Conservation (phyloP, 148 eudicot genomes). For the Polygonum aviculare region DNA sequence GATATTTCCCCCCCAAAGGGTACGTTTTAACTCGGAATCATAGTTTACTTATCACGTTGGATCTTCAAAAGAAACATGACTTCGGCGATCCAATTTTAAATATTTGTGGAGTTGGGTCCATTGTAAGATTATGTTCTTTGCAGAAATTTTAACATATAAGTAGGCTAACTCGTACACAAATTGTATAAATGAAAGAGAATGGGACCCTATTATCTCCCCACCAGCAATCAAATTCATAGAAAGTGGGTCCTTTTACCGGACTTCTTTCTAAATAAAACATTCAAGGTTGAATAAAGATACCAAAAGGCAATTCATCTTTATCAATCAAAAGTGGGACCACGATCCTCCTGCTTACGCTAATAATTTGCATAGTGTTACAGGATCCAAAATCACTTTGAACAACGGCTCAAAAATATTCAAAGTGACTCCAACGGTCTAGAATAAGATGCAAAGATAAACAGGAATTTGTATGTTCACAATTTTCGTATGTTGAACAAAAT, state of each 20-base stretch:
- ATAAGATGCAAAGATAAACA: not conserved
- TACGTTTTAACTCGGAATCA: not conserved
- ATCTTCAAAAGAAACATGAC: not conserved
- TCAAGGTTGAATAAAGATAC: not conserved
- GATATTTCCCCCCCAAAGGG: not conserved
- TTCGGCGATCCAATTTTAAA: not conserved
- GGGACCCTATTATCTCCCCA: not conserved
- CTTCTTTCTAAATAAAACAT: not conserved
- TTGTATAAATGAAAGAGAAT: not conserved
- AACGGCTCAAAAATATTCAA: constrained; percentile 1
- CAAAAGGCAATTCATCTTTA: not conserved
- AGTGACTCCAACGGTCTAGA: constrained; percentile 5
- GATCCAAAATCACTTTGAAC: not conserved
- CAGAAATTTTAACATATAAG: not conserved
- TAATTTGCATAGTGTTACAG: not conserved
- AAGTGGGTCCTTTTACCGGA: not conserved
- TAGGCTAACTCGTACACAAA: not conserved
- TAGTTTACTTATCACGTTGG: not conserved
- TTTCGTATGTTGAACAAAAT: not conserved
- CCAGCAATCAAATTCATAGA: not conserved
- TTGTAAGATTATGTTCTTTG: not conserved
- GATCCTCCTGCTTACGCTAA: not conserved
- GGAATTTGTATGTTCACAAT: not conserved
- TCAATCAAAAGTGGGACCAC: not conserved
- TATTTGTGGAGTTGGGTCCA: not conserved